A percentile compares a stretch with the other conserved stretches of the same genome.
Conservation (phyloP, 73 alveolate genomes). For the Paramecium tetraurelia region DNA sequence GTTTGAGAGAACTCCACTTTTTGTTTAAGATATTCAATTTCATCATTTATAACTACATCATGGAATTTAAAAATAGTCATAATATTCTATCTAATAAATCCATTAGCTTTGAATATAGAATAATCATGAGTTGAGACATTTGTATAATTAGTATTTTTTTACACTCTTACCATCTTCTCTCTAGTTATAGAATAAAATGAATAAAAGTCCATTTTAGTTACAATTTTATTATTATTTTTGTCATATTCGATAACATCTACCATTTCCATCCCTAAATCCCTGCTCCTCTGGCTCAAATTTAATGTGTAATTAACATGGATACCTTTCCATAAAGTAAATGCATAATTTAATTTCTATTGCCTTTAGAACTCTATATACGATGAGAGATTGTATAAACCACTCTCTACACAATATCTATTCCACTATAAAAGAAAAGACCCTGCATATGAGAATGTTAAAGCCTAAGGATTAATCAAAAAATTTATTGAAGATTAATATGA, state of each 20-base stretch:
- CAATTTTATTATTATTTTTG: neutral
- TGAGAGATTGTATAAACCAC: neutral
- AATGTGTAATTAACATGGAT: neutral
- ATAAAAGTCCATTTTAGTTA: neutral
- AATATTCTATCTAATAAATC: neutral
- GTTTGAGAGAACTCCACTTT: neutral
- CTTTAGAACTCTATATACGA: neutral
- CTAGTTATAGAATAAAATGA: neutral
- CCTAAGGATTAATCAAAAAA: neutral
- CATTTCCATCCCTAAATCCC: neutral
- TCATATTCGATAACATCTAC: neutral
- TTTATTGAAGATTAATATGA: neutral
- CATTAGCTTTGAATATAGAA: neutral
- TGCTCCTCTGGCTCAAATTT: neutral
- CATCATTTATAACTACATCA: neutral
- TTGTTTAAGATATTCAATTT: neutral
- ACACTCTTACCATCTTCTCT: neutral
- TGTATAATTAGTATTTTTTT: neutral
- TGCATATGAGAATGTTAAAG: neutral
- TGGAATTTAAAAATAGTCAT: neutral
- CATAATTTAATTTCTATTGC: neutral
- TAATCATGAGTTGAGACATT: neutral
- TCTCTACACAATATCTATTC: neutral
- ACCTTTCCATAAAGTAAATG: neutral
- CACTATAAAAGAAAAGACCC: neutral